A percentile compares a stretch with the other conserved stretches of the same genome.
Conservation (phyloP, 1,139 yeast species). For the Wickerhamomyces sp. region DNA sequence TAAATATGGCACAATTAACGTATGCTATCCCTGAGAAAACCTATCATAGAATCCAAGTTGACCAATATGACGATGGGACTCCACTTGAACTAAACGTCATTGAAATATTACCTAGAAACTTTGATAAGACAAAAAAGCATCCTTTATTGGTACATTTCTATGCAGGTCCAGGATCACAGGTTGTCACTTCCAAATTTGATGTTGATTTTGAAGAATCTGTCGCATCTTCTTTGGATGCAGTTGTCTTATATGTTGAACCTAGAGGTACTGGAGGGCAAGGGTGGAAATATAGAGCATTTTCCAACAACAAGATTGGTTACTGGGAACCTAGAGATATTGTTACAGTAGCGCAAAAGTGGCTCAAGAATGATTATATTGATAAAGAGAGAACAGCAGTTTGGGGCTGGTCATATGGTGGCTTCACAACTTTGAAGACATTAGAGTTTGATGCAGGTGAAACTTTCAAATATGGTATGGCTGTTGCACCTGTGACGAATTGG, state of each 20-base stretch:
- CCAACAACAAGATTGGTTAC: conserved; percentile 66
- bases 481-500: conserved; percentile 90
- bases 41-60: conserved; percentile 46
- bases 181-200: conserved; percentile 48
- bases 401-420: conserved; percentile 97
- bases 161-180: conserved; percentile 94
- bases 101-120: conserved; percentile 72
- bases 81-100: conserved; percentile 56
- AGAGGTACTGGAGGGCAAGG: conserved; percentile 93
- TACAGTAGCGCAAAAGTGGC: conserved; percentile 58
- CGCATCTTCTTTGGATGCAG: conserved; percentile 63
- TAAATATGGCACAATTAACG: conserved; percentile 21
- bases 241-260: conserved; percentile 85
- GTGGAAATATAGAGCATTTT: conserved; percentile 68
- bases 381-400: conserved; percentile 71
- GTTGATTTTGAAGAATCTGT: conserved; percentile 68
- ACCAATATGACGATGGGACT: conserved; percentile 26
- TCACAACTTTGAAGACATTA: conserved; percentile 68
- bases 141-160: conserved; percentile 82
- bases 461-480: conserved; percentile 79
- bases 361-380: conserved; percentile 55
- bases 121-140: conserved; percentile 51
- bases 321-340: conserved; percentile 87
- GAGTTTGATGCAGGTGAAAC: conserved; percentile 66
- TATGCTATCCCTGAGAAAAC: conserved; percentile 54